These are phyloP conservation scores for Besnoitia besnoiti DNA, from an alignment of 169 alveolate genomes.

Conservation along the genomic window DNA sequence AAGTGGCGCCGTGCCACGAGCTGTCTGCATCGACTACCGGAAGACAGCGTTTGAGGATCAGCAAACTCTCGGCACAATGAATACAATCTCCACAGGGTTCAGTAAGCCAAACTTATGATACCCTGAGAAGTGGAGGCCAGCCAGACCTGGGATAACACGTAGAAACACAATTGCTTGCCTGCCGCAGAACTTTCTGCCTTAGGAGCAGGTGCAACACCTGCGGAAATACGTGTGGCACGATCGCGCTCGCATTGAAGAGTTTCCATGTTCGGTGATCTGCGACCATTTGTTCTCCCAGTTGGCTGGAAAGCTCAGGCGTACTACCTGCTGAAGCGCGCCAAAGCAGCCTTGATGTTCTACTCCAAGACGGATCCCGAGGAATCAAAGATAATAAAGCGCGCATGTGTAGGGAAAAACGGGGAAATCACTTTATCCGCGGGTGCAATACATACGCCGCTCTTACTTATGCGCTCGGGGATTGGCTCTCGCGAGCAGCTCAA, in stretches of 20 bases:
- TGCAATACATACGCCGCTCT: slow-evolving; percentile 72
- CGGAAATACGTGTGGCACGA: no score
- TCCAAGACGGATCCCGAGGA: neutral
- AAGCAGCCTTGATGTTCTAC: neutral
- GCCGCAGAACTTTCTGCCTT: no score
- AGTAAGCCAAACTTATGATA: slow-evolving; percentile 23
- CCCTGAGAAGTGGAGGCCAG: no score
- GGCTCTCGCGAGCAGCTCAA: slow-evolving; percentile 70
- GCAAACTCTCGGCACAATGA: neutral
- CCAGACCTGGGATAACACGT: no score
- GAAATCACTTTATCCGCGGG: slow-evolving; percentile 75
- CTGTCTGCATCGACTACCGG: slow-evolving; percentile 29
- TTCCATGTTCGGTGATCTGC: no score
- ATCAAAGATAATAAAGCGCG: slow-evolving; percentile 48
- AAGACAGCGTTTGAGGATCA: slow-evolving; percentile 29
- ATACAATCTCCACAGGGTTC: neutral
- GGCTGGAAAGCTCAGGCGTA: slow-evolving; percentile 24
- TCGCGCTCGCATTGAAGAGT: no score
- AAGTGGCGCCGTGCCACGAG: neutral
- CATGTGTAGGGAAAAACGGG: slow-evolving; percentile 68
- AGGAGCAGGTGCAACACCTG: no score
- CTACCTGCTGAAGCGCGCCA: slow-evolving; percentile 8
- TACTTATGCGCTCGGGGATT: slow-evolving; percentile 71
- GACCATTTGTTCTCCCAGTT: neutral
- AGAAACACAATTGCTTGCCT: no score